A percentile compares a stretch with the other conserved stretches of the same genome.
Conservation (phyloP, 2,329 filamentous ascomycete species). For the Pseudocercospora fijiensis region DNA sequence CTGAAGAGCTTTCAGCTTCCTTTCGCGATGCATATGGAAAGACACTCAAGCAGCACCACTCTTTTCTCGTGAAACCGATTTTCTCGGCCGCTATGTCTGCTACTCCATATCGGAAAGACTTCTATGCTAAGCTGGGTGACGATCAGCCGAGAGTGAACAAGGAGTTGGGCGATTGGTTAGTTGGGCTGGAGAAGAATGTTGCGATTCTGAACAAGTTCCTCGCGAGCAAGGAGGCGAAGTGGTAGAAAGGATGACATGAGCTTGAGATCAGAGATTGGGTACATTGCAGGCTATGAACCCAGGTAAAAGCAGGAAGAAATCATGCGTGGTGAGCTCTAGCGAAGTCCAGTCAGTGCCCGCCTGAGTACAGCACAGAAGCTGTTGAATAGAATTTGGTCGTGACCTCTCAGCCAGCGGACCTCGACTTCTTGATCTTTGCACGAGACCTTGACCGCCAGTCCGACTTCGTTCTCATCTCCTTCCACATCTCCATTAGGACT, state of each 20-base stretch:
- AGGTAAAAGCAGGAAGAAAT: neutral
- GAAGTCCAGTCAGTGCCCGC: slow-evolving; percentile 26
- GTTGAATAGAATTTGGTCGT: slow-evolving; percentile 72
- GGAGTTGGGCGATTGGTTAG: slow-evolving; percentile 70
- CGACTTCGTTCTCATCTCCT: slow-evolving; percentile 38
- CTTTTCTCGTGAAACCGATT: slow-evolving; percentile 83
- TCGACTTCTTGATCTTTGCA: slow-evolving; percentile 42
- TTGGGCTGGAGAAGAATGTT: slow-evolving; percentile 74
- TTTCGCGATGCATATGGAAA: slow-evolving; percentile 82
- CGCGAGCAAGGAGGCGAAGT: slow-evolving; percentile 51
- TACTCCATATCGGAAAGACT: slow-evolving; percentile 89
- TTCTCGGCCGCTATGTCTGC: slow-evolving; percentile 92
- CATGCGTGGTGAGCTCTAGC: neutral
- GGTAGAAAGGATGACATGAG: slow-evolving; percentile 24
- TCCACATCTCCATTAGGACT: slow-evolving; percentile 29
- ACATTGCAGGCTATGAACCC: neutral
- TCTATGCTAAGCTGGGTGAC: slow-evolving; percentile 81
- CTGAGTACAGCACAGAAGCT: slow-evolving; percentile 83
- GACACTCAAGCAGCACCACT: slow-evolving; percentile 91
- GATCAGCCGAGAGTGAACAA: slow-evolving; percentile 61
- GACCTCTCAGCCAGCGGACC: slow-evolving; percentile 72
- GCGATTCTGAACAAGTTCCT: slow-evolving; percentile 69
- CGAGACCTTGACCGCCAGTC: slow-evolving; percentile 45
- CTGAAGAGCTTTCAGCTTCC: slow-evolving; percentile 76
- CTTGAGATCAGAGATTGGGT: neutral